Percentiles rank a stretch among this genome's conserved stretches.
Conservation (phyloP, 2,329 filamentous ascomycete species). For the Fusarium coffeatum region DNA sequence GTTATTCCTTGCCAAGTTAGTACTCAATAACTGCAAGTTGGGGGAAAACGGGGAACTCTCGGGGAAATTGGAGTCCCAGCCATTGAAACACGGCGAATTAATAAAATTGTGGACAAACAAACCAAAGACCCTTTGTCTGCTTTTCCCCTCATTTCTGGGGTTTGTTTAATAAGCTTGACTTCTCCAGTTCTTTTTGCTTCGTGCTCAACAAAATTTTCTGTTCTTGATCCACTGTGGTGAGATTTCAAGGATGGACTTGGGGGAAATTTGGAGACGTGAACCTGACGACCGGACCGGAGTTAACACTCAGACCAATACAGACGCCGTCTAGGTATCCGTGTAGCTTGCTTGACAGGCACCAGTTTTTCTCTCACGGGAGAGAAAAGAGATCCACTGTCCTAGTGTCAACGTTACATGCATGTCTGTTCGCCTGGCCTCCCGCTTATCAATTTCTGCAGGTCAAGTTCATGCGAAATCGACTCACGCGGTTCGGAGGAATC, state of each 20-base stretch:
- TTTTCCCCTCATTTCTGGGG: conserved; percentile 20
- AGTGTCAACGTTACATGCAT: neutral
- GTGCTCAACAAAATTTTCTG: neutral
- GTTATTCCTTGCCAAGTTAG: neutral
- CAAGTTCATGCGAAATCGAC: conserved; percentile 1
- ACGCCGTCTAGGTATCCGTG: too few species aligned
- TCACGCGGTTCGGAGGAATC: neutral
- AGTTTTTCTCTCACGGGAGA: conserved; percentile 1
- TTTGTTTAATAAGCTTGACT: neutral
- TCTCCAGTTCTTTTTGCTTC: neutral
- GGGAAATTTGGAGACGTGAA: too few species aligned
- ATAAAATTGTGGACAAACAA: conserved; percentile 10
- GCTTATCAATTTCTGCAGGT: conserved; percentile 1
- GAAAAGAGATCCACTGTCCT: neutral
- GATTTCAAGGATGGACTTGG: neutral
- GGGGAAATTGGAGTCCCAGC: conserved; percentile 2
- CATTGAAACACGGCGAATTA: neutral
- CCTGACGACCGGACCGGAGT: neutral
- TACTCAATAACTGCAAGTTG: too few species aligned
- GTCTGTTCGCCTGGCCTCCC: conserved; percentile 2
- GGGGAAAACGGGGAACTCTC: conserved; percentile 4
- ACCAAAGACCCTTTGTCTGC: neutral
- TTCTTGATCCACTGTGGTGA: neutral
- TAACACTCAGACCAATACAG: neutral
- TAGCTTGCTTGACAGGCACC: too few species aligned